These are phyloP conservation scores for Cicer yamashitae DNA, from an alignment of 306 rosid genomes.

Conservation along the genomic window DNA sequence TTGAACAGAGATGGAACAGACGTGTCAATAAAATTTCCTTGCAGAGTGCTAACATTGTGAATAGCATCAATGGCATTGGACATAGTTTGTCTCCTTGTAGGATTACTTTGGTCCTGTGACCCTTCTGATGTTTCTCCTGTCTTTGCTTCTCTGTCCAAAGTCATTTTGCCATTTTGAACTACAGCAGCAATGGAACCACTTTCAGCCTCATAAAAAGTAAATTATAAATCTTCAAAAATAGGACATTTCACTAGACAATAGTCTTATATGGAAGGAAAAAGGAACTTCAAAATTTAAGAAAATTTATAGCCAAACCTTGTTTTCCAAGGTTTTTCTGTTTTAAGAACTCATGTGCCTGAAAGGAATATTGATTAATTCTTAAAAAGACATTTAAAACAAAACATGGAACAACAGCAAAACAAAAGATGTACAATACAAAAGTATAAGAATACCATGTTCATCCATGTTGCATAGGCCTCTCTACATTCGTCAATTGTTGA, in stretches of 20 bases:
- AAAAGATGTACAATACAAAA: constrained; percentile 14
- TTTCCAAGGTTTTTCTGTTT: constrained; percentile 65
- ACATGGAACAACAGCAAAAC: constrained; percentile 12
- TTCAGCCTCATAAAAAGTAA: constrained; percentile 51
- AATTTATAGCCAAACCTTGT: constrained; percentile 55
- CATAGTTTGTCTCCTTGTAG: constrained; percentile 31
- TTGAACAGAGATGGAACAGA: constrained; percentile 56
- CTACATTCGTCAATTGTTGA: constrained; percentile 94
- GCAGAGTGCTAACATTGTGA: constrained; percentile 52
- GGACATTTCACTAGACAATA: constrained; percentile 15
- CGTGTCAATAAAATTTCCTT: constrained; percentile 41
- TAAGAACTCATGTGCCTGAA: constrained; percentile 83
- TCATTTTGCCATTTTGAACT: constrained; percentile 50
- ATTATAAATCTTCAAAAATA: constrained; percentile 19
- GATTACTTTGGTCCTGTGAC: constrained; percentile 51
- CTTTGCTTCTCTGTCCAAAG: constrained; percentile 50
- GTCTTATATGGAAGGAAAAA: constrained; percentile 32
- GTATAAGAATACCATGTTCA: constrained; percentile 61
- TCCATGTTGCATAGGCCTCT: constrained; percentile 79
- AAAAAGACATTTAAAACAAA: constrained; percentile 26
- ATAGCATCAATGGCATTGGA: constrained; percentile 39
- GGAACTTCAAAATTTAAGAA: constrained; percentile 33
- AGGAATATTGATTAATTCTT: constrained; percentile 39
- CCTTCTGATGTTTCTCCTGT: constrained; percentile 57
- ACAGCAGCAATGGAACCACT: constrained; percentile 37